Evolutionary conservation across 1,284 basidiomycete species (phyloP).

Genomic region (Cutaneotrichosporon arboriforme): DNA sequence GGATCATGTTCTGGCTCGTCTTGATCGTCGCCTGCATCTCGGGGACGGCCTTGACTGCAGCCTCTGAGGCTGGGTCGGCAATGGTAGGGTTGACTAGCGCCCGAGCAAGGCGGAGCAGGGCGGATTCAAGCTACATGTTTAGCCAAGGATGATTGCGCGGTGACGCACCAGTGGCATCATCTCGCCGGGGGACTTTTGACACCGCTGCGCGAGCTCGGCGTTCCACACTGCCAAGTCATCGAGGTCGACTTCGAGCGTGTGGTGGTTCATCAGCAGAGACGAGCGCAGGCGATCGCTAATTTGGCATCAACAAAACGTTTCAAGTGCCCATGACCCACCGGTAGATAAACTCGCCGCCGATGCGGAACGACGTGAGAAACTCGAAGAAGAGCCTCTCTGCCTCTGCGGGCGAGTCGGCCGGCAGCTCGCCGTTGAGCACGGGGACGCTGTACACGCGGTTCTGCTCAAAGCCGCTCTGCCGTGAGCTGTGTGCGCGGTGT

Average conservation of each 20-base stretch:
- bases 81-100: constrained; percentile 65
- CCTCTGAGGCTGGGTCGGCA: constrained; percentile 48
- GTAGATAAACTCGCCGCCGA: constrained; percentile 84
- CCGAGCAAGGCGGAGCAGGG: constrained; percentile 73
- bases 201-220: constrained; percentile 83
- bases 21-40: constrained; percentile 84
- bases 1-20: constrained; percentile 83
- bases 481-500: neutral
- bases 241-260: constrained; percentile 87
- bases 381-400: constrained; percentile 73
- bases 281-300: constrained; percentile 80
- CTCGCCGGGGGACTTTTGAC: constrained; percentile 84
- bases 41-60: constrained; percentile 58
- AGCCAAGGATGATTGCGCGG: neutral
- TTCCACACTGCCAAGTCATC: constrained; percentile 86
- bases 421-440: constrained; percentile 58
- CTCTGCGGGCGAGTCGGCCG: constrained; percentile 64
- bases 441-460: constrained; percentile 73
- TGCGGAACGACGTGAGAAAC: constrained; percentile 78
- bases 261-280: constrained; percentile 83
- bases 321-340: constrained; percentile 53
- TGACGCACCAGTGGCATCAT: constrained; percentile 74
- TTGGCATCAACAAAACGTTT: neutral
- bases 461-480: constrained; percentile 64
- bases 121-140: constrained; percentile 70